These are phyloP conservation scores for Nicotiana tomentosiformis DNA, from an alignment of 257 asterid species.

Conservation along the genomic window DNA sequence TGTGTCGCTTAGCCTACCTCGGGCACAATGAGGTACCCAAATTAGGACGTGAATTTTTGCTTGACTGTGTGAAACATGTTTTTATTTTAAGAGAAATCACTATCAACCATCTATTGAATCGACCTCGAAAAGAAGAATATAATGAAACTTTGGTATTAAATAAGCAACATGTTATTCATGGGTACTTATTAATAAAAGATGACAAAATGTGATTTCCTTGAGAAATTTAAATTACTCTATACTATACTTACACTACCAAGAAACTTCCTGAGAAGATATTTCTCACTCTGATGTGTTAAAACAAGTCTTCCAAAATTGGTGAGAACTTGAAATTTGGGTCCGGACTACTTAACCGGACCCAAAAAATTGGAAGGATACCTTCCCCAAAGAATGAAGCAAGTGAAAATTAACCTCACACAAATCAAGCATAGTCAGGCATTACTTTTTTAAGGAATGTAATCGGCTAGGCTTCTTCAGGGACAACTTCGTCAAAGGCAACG, in stretches of 20 bases:
- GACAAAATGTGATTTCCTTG: background rate
- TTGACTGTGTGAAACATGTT: no score
- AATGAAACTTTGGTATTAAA: background rate
- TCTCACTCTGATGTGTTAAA: background rate
- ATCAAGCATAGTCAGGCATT: conserved; percentile 81
- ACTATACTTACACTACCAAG: background rate
- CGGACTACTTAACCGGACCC: background rate
- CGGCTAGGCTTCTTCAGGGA: conserved; percentile 72
- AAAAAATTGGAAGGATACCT: background rate
- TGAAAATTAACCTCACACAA: background rate
- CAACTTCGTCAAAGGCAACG: conserved; percentile 63
- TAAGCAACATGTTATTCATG: background rate
- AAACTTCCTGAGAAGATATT: background rate
- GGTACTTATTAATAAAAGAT: background rate
- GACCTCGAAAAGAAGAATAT: background rate
- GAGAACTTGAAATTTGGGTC: background rate
- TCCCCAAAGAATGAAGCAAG: background rate
- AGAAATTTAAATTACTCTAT: background rate
- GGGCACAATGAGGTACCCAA: no score
- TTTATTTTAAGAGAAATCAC: background rate
- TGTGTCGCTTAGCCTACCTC: no score
- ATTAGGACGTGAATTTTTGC: no score
- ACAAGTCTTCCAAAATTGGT: background rate
- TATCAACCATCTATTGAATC: conserved; percentile 17
- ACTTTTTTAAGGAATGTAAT: conserved; percentile 74